Conservation (phyloP, 2,329 filamentous ascomycete genomes). For the Aspergillus sp. region DNA sequence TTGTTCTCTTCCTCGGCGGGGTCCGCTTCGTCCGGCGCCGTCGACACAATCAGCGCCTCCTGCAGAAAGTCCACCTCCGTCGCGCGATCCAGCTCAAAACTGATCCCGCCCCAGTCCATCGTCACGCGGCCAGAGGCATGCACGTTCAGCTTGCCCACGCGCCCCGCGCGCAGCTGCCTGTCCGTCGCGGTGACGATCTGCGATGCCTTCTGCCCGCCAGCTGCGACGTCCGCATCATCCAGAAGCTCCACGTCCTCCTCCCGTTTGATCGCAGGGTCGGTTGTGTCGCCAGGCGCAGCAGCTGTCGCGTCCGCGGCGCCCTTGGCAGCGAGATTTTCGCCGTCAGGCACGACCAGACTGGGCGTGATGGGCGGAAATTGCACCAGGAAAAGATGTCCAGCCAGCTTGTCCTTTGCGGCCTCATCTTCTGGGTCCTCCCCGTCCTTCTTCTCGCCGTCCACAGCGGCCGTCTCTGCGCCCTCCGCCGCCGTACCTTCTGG, state of each 20-base stretch:
- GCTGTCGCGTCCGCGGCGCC: conserved; percentile 1
- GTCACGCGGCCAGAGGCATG: conserved; percentile 61
- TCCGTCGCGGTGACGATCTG: conserved; percentile 40
- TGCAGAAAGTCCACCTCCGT: conserved; percentile 58
- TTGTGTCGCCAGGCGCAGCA: conserved; percentile 1
- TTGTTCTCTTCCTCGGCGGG: conserved; percentile 35
- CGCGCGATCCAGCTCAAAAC: conserved; percentile 56
- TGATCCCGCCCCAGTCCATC: conserved; percentile 62
- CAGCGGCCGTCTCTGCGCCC: conserved; percentile 13
- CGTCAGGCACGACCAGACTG: conserved; percentile 46
- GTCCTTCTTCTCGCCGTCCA: conserved; percentile 16
- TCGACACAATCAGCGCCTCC: conserved; percentile 51
- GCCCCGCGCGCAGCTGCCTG: conserved; percentile 49
- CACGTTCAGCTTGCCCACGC: conserved; percentile 60
- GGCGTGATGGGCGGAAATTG: conserved; percentile 64
- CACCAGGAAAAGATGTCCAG: conserved; percentile 60
- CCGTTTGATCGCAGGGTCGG: conserved; percentile 23
- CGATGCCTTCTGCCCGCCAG: conserved; percentile 14
- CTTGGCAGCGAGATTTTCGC: conserved; percentile 9
- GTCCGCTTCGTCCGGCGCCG: conserved; percentile 19
- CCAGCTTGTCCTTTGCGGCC: conserved; percentile 39
- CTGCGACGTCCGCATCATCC: conserved; percentile 15
- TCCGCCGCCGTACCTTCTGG: conserved; percentile 8
- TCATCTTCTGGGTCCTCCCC: conserved; percentile 25
- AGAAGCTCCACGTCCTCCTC: conserved; percentile 31